Conservation (phyloP, 1,284 basidiomycete species). For the Ceratobasidium sp. region DNA sequence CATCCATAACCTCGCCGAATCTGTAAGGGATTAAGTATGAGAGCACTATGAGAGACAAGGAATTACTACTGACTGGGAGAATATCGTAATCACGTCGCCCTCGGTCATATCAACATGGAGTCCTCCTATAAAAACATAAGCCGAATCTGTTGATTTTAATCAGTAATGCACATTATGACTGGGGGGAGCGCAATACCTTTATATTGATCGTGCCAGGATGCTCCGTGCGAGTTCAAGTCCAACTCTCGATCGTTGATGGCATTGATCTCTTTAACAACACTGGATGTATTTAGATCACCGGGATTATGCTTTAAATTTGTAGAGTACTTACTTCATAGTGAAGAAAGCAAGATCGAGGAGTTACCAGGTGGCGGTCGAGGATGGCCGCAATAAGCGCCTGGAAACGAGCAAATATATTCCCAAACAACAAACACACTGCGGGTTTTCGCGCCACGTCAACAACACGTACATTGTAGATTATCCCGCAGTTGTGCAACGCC, state of each 20-base stretch:
- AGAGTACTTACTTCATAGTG: slow-evolving; percentile 43
- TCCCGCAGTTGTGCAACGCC: neutral
- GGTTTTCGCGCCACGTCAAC: slow-evolving; percentile 30
- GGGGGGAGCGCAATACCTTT: slow-evolving; percentile 64
- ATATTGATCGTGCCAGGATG: slow-evolving; percentile 97
- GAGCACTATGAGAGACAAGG: neutral
- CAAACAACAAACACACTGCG: neutral
- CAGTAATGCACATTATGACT: neutral
- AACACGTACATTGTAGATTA: neutral
- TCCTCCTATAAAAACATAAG: slow-evolving; percentile 93
- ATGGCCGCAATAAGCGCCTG: slow-evolving; percentile 1
- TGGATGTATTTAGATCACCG: slow-evolving; percentile 52
- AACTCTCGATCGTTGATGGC: slow-evolving; percentile 93
- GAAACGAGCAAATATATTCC: neutral
- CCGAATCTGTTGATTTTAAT: slow-evolving; percentile 73
- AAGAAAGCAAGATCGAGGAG: neutral
- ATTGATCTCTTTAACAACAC: slow-evolving; percentile 92
- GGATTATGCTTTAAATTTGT: neutral
- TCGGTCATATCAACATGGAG: slow-evolving; percentile 89
- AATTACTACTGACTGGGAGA: slow-evolving; percentile 83
- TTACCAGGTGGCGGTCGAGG: neutral
- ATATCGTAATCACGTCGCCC: slow-evolving; percentile 97
- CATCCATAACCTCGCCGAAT: slow-evolving; percentile 94
- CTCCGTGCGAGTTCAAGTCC: slow-evolving; percentile 76
- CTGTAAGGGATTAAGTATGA: slow-evolving; percentile 56